These are phyloP conservation scores for Leishmania major DNA, from an alignment of 208 protist species.

Conservation along the genomic window DNA sequence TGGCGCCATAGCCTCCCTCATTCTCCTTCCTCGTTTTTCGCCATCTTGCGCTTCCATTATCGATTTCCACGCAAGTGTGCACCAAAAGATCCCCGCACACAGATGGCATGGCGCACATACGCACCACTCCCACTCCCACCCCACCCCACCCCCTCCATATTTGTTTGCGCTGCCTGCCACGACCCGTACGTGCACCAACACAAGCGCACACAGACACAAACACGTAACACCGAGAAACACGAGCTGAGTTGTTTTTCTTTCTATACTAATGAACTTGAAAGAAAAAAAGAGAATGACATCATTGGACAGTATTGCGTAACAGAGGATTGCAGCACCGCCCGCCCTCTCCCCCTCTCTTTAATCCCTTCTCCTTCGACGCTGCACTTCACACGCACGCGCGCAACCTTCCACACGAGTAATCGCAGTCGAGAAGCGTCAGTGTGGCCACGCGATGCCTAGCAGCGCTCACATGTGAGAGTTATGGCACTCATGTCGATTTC, in stretches of 20 bases:
- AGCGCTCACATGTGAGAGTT: background rate
- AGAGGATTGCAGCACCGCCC: background rate
- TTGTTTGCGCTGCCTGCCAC: background rate
- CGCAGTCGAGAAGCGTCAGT: background rate
- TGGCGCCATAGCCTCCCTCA: background rate
- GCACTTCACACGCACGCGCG: background rate
- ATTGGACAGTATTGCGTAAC: too few relatives aligned
- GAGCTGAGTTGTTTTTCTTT: background rate
- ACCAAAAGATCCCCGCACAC: background rate
- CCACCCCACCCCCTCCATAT: too few relatives aligned
- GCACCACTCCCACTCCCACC: background rate
- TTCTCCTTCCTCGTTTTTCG: too few relatives aligned
- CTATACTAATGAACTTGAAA: background rate
- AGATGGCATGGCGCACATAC: background rate
- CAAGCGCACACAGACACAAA: background rate
- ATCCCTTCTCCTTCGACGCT: background rate
- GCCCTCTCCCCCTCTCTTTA: background rate
- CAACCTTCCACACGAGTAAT: background rate
- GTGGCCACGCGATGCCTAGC: background rate
- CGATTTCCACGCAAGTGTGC: background rate
- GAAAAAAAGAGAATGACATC: slow-evolving; percentile 1
- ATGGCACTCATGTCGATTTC: background rate
- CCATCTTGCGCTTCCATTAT: background rate
- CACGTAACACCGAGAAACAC: slow-evolving; percentile 4
- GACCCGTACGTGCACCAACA: background rate